Evolutionary conservation across 352 stramenopile species (phyloP).

Genomic region (Globisporangium solare): DNA sequence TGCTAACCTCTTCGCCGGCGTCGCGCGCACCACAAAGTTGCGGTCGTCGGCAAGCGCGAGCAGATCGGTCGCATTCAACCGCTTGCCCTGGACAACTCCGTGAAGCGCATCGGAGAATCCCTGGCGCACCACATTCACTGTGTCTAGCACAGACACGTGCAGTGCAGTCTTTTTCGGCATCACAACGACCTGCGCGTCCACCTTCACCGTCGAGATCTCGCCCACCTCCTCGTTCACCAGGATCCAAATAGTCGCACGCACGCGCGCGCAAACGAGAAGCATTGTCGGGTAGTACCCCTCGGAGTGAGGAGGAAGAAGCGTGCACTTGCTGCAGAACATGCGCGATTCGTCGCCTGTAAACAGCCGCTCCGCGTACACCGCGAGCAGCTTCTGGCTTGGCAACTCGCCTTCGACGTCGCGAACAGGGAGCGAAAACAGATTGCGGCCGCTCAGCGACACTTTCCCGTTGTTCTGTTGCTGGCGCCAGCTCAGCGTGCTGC

Average conservation of each 20-base stretch:
- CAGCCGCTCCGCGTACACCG: constrained; percentile 65
- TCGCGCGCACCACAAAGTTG: constrained; percentile 34
- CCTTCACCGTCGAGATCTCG: constrained; percentile 61
- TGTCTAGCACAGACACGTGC: constrained; percentile 27
- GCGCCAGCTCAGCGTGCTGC: constrained; percentile 41
- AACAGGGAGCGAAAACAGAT: constrained; percentile 60
- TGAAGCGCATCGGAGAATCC: constrained; percentile 56
- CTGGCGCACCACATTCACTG: constrained; percentile 46
- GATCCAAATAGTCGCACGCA: constrained; percentile 58
- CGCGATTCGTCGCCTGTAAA: constrained; percentile 73
- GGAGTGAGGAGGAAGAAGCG: constrained; percentile 54
- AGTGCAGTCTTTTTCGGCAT: constrained; percentile 49
- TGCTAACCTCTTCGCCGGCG: constrained; percentile 24
- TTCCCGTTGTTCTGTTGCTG: constrained; percentile 59
- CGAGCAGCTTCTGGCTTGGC: constrained; percentile 30
- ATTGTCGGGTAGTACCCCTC: constrained; percentile 62
- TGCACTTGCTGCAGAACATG: constrained; percentile 80
- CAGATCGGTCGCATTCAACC: constrained; percentile 31
- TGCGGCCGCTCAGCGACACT: constrained; percentile 54
- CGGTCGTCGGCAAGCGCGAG: constrained; percentile 42
- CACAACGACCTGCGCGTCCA: constrained; percentile 45
- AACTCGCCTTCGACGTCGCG: constrained; percentile 28
- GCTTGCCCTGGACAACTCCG: constrained; percentile 15
- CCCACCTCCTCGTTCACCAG: constrained; percentile 37
- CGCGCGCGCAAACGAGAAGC: constrained; percentile 36